Evolutionary conservation across 257 asterid species (phyloP), one percentile per base, ranked within the genome.

Genomic region (Asclepias syriaca): DNA sequence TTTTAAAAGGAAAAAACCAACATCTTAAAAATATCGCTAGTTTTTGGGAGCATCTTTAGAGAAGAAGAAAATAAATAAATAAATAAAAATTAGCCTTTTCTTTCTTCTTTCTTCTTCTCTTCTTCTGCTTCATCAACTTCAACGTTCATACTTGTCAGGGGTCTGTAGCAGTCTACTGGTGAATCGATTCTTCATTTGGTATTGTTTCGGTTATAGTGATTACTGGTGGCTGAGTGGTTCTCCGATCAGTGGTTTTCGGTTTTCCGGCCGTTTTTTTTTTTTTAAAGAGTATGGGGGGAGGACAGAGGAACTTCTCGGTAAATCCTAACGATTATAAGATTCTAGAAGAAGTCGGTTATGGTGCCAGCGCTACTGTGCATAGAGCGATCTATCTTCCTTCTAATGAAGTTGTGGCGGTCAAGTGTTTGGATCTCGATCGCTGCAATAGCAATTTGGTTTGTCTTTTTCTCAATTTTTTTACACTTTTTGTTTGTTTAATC

Each of bases 341-440:
- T 61, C 89, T 87, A 6, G 97, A 94, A 81, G 99, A 94, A 86
- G 90, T 94, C 9, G 99, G 99, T 12, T 81, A 85, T 51, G 99
- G 99, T 69, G 97, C 99, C 5, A 94, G 97, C 78, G 99, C 99
- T 13, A 86, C 91, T 73, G 99, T 94, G 64, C 88, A 82, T 80
- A 78, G 96, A 80, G 97, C 97, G 89, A 89, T 88, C 89, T 86
- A 87, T 83, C 75, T 87, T 83, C 99, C 99, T 57, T 72, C 70
- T 66, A 88, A 89, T 82, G 97, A 91, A 80, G 93, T 87, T 67
- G 90, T 94, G 65, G 99, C 99, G 2, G 93, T 94, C 74, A 94
- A 94, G 88, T 88, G 89, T 76, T 86, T 94, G 97, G 99, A 94
- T 94, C 99, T 94, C 90, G 99, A 94, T 92, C 97, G 99, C 73